Evolutionary conservation across 306 rosid genomes (phyloP).

Genomic region (Malus sieversii): DNA sequence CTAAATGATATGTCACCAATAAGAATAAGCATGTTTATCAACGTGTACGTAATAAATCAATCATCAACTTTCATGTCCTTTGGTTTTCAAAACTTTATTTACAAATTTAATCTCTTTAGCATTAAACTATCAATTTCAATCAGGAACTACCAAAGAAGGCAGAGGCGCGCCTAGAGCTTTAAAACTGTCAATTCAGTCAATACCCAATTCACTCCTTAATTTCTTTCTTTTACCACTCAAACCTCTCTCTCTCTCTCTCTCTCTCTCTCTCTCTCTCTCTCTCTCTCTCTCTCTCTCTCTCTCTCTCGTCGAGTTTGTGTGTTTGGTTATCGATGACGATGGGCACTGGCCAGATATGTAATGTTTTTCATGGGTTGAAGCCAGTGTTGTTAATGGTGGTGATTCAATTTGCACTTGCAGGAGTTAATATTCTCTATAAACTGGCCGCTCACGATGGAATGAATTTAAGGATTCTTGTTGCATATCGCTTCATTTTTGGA

Average conservation of each 20-base stretch:
- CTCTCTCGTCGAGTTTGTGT: not conserved
- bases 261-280: not conserved
- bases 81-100: too few relatives aligned
- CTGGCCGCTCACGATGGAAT: conserved; percentile 58
- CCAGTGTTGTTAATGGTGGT: conserved; percentile 43
- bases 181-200: not conserved
- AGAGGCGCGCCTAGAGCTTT: not conserved
- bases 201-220: not conserved
- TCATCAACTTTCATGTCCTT: too few relatives aligned
- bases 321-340: not conserved
- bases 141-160: not conserved
- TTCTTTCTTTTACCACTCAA: too few relatives aligned
- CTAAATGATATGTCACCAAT: too few relatives aligned
- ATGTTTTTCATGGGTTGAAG: conserved; percentile 26
- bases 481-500: conserved; percentile 60
- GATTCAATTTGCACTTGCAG: conserved; percentile 41
- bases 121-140: too few relatives aligned
- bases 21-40: too few relatives aligned
- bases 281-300: not conserved
- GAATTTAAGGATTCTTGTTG: conserved; percentile 39
- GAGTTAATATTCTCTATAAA: conserved; percentile 57
- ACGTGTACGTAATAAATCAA: too few relatives aligned
- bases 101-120: too few relatives aligned
- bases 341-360: not conserved
- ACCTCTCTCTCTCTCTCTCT: too few relatives aligned